A percentile compares a stretch with the other conserved stretches of the same genome.
These are phyloP conservation scores for Cutaneotrichosporon sp. DNA, from an alignment of 1,284 basidiomycete species.

Conservation along the genomic window DNA sequence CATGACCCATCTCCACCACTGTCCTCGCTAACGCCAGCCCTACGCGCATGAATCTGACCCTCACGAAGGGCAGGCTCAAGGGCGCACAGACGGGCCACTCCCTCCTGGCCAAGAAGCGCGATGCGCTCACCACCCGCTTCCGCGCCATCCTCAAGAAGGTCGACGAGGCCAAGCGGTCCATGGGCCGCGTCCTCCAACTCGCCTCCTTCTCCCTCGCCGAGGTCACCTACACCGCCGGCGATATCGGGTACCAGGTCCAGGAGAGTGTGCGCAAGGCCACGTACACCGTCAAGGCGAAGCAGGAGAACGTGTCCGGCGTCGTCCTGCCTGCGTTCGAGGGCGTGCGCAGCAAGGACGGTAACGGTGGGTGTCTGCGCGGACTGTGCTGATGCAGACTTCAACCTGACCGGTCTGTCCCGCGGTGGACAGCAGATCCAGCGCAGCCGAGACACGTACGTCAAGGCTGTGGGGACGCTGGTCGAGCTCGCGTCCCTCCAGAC, in stretches of 20 bases:
- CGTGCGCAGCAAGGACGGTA: constrained; percentile 68
- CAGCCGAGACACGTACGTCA: constrained; percentile 91
- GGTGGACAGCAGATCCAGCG: constrained; percentile 95
- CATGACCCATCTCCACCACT: not conserved
- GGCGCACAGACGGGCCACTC: constrained; percentile 97
- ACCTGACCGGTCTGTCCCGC: constrained; percentile 92
- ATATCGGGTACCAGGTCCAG: constrained; percentile 92
- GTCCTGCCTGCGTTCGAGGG: constrained; percentile 94
- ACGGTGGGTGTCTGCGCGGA: constrained; percentile 57
- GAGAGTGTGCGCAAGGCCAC: constrained; percentile 63
- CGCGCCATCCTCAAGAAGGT: constrained; percentile 83
- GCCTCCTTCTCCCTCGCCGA: constrained; percentile 98
- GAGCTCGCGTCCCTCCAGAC: constrained; percentile 96
- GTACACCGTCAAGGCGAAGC: constrained; percentile 89
- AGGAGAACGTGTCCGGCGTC: constrained; percentile 98
- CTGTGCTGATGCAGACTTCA: constrained; percentile 65
- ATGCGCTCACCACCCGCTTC: constrained; percentile 90
- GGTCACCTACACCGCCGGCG: constrained; percentile 94
- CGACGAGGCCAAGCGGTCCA: constrained; percentile 97
- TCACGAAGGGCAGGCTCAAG: constrained; percentile 88
- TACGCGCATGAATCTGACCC: constrained; percentile 88
- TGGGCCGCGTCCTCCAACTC: constrained; percentile 97
- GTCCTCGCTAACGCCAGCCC: constrained; percentile 51
- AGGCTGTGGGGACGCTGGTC: constrained; percentile 93
- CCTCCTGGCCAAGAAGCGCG: constrained; percentile 92